Base-by-base conservation (phyloP, 306 rosid species). In the Hippophae rhamnoides region DNA sequence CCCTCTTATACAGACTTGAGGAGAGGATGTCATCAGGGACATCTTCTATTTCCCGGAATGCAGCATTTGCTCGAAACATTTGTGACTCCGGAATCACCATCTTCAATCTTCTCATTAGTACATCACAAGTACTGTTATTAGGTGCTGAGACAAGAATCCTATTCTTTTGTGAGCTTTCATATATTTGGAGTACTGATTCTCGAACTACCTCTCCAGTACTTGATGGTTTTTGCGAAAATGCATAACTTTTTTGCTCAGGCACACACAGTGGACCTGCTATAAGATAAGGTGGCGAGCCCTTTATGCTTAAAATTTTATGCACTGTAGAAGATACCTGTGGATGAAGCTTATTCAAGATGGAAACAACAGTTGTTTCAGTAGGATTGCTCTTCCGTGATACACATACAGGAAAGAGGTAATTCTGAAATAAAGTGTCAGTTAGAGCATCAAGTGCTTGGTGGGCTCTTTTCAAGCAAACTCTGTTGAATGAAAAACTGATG, bases 401-500 rank as follows among this genome's bases (percentile, higher is more conserved):
- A 25, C 25, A 13, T 9, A 43, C 41, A 12, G 76, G 76, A 43
- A 76, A 76, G 50, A 70, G 63, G 64, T 58, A 62, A 57, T 57
- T 63, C 27, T 47, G 52, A 13, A 75, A 57, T 40, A 63, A 61
- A 58, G 62, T 27, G 10, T 62, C 52, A 3, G 69, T 65, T 7
- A 64, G 61, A 52, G 57, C 57, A 46, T 62, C 2, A 54, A 76
- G 8, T 6, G 76, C 73, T 18, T 66, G 76, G 63, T 75, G 76
- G 57, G 76, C 76, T 52, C 70, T 66, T 66, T 71, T 76, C 41
- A 70, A 62, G 55, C 73, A 66, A 13, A 70, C 63, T 52, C 70
- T 61, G 56, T 75, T 75, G 76, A 75, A 75, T 44, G 76, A 70
- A 65, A 70, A 62, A 48, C 65, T 70, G 67, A 76, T 47, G 13